Conservation (phyloP, 192 early-diverging fungal species). For the Martensiomyces pterosporus region DNA sequence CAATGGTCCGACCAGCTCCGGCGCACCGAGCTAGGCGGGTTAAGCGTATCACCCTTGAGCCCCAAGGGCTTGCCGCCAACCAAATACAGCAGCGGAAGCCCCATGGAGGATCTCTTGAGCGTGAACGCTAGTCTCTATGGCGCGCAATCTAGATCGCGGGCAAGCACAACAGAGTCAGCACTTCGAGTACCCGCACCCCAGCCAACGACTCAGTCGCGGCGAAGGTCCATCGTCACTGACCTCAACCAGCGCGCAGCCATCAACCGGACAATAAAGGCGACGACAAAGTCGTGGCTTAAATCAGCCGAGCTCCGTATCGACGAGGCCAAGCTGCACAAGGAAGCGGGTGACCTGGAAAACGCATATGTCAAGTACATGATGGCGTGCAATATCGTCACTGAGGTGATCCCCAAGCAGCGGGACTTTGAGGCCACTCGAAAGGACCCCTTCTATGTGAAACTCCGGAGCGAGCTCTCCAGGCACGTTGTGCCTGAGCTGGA, state of each 20-base stretch:
- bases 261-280: slow-evolving; percentile 14
- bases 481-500: slow-evolving; percentile 23
- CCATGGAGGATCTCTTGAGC: slow-evolving; percentile 1
- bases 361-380: slow-evolving; percentile 44
- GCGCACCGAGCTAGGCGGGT: background rate
- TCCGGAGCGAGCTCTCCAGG: slow-evolving; percentile 37
- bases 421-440: slow-evolving; percentile 41
- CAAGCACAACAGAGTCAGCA: slow-evolving; percentile 13
- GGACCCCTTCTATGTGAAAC: slow-evolving; percentile 43
- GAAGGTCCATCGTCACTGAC: slow-evolving; percentile 14
- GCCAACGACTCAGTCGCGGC: slow-evolving; percentile 3
- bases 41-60: slow-evolving; percentile 1
- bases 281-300: slow-evolving; percentile 20
- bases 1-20: background rate
- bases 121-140: slow-evolving; percentile 1
- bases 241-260: slow-evolving; percentile 30
- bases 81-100: slow-evolving; percentile 3
- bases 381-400: slow-evolving; percentile 48
- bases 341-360: slow-evolving; percentile 19
- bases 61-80: slow-evolving; percentile 1
- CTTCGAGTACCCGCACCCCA: background rate
- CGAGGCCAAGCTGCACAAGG: slow-evolving; percentile 15
- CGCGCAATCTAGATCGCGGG: slow-evolving; percentile 12
- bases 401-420: slow-evolving; percentile 41
- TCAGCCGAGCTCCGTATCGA: slow-evolving; percentile 28